Evolutionary conservation across 495 filamentous ascomycete genomes (phyloP).

Genomic region (Geopyxis carbonaria): DNA sequence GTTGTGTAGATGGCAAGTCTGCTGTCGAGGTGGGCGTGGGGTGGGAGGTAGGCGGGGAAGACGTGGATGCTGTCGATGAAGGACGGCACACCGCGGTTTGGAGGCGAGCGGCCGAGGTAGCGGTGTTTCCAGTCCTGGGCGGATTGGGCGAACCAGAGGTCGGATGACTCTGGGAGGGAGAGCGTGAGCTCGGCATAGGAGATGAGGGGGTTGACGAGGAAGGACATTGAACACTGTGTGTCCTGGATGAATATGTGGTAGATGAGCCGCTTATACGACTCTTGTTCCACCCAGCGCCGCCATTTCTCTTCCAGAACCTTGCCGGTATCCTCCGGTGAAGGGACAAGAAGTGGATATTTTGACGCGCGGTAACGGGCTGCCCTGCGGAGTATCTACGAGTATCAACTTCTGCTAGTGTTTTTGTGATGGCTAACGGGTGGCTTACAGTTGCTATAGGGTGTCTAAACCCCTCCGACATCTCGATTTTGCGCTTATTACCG

Average conservation of each 20-base stretch:
- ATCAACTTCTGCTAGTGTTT: no score
- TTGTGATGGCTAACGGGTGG: no score
- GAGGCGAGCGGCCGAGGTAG: slow-evolving; percentile 26
- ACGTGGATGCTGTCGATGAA: slow-evolving; percentile 4
- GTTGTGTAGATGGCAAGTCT: slow-evolving; percentile 35
- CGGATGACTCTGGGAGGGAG: slow-evolving; percentile 36
- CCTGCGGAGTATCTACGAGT: slow-evolving; percentile 25
- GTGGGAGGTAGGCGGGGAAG: slow-evolving; percentile 1
- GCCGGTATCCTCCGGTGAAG: background rate
- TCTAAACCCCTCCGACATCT: slow-evolving; percentile 46
- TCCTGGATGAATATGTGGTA: slow-evolving; percentile 43
- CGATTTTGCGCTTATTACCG: slow-evolving; percentile 48
- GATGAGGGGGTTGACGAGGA: slow-evolving; percentile 39
- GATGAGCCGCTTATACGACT: slow-evolving; percentile 38
- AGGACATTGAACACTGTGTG: slow-evolving; percentile 39
- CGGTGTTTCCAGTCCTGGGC: slow-evolving; percentile 40
- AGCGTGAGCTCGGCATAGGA: slow-evolving; percentile 48
- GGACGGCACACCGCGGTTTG: background rate
- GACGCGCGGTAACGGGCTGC: background rate
- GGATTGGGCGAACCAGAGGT: slow-evolving; percentile 39
- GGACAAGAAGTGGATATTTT: background rate
- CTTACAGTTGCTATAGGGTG: slow-evolving; percentile 36
- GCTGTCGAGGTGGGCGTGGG: slow-evolving; percentile 28
- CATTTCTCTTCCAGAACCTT: slow-evolving; percentile 39
- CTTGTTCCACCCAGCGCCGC: slow-evolving; percentile 39